Evolutionary conservation across 2,329 filamentous ascomycete genomes (phyloP).

Genomic region (Leptographium galeiforme): DNA sequence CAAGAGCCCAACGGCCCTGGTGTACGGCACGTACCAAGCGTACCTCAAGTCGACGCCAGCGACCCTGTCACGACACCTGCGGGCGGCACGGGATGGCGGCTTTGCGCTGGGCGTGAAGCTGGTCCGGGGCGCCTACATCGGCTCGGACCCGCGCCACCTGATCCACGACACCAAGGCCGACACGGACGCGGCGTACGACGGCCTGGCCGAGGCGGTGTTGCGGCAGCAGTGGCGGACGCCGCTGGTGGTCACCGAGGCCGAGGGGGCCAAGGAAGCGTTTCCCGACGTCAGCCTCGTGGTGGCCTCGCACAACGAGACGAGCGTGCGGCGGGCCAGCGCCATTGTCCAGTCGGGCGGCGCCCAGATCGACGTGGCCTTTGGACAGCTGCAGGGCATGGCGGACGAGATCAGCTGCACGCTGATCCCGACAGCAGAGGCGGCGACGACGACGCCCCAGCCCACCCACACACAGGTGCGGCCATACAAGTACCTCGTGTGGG

Average conservation of each 20-base stretch:
- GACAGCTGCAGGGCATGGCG: constrained; percentile 89
- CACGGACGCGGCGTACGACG: constrained; percentile 62
- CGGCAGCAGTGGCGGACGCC: constrained; percentile 44
- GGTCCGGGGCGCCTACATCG: constrained; percentile 62
- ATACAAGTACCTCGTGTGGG: constrained; percentile 60
- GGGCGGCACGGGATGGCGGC: constrained; percentile 39
- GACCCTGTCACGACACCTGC: constrained; percentile 46
- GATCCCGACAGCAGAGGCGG: constrained; percentile 2
- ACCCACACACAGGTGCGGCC: constrained; percentile 20
- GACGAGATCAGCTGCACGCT: constrained; percentile 54
- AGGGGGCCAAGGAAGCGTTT: constrained; percentile 26
- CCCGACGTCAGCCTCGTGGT: constrained; percentile 54
- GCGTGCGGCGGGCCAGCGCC: constrained; percentile 44
- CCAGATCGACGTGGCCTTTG: constrained; percentile 41
- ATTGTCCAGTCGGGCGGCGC: constrained; percentile 32
- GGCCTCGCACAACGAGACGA: constrained; percentile 70
- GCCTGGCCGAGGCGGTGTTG: constrained; percentile 54
- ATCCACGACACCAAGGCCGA: constrained; percentile 61
- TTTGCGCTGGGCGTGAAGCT: constrained; percentile 64
- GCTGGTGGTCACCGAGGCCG: constrained; percentile 28
- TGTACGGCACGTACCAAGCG: constrained; percentile 72
- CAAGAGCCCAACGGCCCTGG: constrained; percentile 47
- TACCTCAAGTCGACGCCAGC: constrained; percentile 53
- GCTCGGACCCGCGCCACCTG: constrained; percentile 53
- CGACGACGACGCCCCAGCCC: neutral